Conservation (phyloP, 2,329 filamentous ascomycete species). For the Teratosphaeria epicoccoides region DNA sequence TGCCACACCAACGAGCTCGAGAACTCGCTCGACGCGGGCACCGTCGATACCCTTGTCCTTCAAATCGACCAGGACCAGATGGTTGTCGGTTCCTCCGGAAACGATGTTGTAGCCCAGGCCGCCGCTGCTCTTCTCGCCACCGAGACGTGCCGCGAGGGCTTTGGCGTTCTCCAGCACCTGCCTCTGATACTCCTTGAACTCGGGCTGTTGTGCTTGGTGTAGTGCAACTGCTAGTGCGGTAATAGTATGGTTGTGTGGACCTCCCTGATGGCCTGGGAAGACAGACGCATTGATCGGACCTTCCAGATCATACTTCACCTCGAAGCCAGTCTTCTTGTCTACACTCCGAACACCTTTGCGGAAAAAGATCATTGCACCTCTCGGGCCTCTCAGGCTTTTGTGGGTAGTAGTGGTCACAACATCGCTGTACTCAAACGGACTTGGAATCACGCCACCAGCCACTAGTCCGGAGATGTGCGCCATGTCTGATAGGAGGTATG, state of each 20-base stretch:
- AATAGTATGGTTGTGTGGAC: constrained; percentile 98
- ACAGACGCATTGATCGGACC: constrained; percentile 90
- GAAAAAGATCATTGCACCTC: constrained; percentile 98
- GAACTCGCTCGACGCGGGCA: constrained; percentile 85
- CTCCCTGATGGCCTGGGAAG: constrained; percentile 95
- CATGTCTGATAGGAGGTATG: constrained; percentile 88
- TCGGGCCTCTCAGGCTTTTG: constrained; percentile 89
- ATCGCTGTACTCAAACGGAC: constrained; percentile 81
- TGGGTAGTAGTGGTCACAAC: constrained; percentile 97
- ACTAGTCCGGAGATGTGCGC: constrained; percentile 94
- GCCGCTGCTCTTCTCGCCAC: constrained; percentile 60
- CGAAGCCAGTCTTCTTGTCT: constrained; percentile 75
- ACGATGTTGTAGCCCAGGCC: constrained; percentile 81
- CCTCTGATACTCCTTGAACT: constrained; percentile 88
- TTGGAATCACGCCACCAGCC: constrained; percentile 80
- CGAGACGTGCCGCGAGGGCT: constrained; percentile 61
- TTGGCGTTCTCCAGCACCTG: constrained; percentile 86
- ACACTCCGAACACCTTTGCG: constrained; percentile 78
- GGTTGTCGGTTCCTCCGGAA: constrained; percentile 91
- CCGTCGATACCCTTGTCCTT: constrained; percentile 84
- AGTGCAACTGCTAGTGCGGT: constrained; percentile 88
- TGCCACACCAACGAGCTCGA: constrained; percentile 97
- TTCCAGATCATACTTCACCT: constrained; percentile 83
- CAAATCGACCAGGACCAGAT: constrained; percentile 85
- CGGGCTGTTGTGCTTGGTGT: constrained; percentile 79